Percentiles rank a stretch among this genome's conserved stretches.
These are phyloP conservation scores for Phaffia rhodozyma DNA, from an alignment of 1,284 basidiomycete species.

Conservation along the genomic window DNA sequence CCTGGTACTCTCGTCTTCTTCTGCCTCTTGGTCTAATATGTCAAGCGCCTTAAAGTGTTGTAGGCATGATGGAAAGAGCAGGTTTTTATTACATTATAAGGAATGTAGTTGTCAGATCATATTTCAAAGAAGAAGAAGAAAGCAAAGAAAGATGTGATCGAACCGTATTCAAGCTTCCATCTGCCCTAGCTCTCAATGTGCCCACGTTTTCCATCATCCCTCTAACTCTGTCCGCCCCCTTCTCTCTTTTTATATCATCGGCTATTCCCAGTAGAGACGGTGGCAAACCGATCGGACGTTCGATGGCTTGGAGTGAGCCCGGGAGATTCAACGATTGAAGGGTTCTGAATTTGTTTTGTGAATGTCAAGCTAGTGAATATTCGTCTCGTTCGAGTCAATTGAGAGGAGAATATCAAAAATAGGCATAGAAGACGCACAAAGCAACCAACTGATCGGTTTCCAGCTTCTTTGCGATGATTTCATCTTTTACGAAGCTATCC, in stretches of 20 bases:
- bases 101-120: not conserved
- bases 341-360: slow-evolving; percentile 39
- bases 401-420: not conserved
- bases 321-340: slow-evolving; percentile 69
- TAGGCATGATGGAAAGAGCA: not conserved
- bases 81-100: not conserved
- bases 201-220: slow-evolving; percentile 61
- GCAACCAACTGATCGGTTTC: slow-evolving; percentile 54
- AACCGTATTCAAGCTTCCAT: slow-evolving; percentile 62
- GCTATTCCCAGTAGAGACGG: slow-evolving; percentile 76
- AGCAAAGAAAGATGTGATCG: slow-evolving; percentile 20
- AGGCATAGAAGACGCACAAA: slow-evolving; percentile 42
- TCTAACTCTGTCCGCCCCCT: slow-evolving; percentile 61
- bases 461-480: slow-evolving; percentile 51
- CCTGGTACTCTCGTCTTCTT: slow-evolving; percentile 59
- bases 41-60: slow-evolving; percentile 55
- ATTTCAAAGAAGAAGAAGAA: not conserved
- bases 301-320: slow-evolving; percentile 73
- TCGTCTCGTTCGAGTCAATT: slow-evolving; percentile 12
- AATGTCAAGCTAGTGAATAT: not conserved
- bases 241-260: slow-evolving; percentile 66
- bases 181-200: slow-evolving; percentile 51
- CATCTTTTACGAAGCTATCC: slow-evolving; percentile 56
- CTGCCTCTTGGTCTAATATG: slow-evolving; percentile 75
- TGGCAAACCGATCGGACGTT: slow-evolving; percentile 74